A percentile compares a stretch with the other conserved stretches of the same genome.
phyloP scores from a whole-genome alignment of 2,329 filamentous ascomycete species.

The Cercospora sp. region DNA sequence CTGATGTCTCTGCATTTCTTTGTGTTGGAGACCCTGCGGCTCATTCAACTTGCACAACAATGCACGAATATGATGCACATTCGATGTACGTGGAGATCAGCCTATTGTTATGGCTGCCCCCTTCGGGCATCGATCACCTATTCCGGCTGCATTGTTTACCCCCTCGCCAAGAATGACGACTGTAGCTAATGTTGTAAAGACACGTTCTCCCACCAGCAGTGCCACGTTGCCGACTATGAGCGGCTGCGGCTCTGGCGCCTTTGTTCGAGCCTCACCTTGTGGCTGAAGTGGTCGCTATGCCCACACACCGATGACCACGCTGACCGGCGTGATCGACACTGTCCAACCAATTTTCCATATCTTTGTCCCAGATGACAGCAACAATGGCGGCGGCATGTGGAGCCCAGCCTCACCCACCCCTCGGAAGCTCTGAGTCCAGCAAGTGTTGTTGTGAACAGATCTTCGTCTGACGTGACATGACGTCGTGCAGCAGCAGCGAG shows the following conservation, averaged over 20 bases:
- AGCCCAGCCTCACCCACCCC: not conserved
- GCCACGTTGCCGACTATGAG: not conserved
- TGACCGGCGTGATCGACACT: not conserved
- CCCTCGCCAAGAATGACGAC: not conserved
- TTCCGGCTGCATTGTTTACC: not conserved
- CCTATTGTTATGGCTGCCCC: not conserved
- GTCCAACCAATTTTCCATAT: not conserved
- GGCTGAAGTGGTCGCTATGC: not conserved
- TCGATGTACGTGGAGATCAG: not conserved
- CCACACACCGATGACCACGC: not conserved
- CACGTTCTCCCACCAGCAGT: not conserved
- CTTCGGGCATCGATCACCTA: not conserved
- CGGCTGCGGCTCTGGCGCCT: not conserved
- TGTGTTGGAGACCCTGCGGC: not conserved
- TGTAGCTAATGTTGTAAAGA: not conserved
- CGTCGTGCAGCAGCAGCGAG: conserved; percentile 5
- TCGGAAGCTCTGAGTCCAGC: conserved; percentile 6
- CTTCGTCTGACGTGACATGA: conserved; percentile 14
- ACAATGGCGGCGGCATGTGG: conserved; percentile 4
- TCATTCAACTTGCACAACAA: not conserved
- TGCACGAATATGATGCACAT: not conserved
- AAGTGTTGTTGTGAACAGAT: not conserved
- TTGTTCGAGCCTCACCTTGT: not conserved
- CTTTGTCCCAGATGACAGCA: conserved; percentile 4
- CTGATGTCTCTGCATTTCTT: not conserved